Evolutionary conservation across 306 rosid species (phyloP).

Genomic region (Aeschynomene evenia): DNA sequence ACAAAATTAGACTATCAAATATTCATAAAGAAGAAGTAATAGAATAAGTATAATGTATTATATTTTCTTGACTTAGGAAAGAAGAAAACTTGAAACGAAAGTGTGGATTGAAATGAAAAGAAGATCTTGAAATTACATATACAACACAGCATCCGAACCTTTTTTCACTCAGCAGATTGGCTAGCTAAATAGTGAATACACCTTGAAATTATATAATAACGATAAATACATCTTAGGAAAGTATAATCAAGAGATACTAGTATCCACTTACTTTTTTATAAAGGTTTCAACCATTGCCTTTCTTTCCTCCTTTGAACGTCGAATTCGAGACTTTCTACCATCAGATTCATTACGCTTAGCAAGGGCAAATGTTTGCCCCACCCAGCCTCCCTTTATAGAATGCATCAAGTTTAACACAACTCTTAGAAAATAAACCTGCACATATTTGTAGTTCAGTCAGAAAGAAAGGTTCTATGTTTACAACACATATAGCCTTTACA

Average conservation of each 20-base stretch:
- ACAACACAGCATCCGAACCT: not conserved
- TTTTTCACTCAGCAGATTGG: not conserved
- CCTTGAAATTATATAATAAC: not conserved
- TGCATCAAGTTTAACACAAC: slow-evolving; percentile 52
- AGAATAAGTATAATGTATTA: not conserved
- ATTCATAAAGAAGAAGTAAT: not conserved
- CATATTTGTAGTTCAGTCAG: slow-evolving; percentile 22
- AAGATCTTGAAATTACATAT: not conserved
- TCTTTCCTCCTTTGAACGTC: slow-evolving; percentile 87
- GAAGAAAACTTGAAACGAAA: not conserved
- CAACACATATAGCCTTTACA: not conserved
- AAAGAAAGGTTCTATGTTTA: slow-evolving; percentile 22
- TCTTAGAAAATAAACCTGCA: slow-evolving; percentile 36
- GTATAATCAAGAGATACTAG: slow-evolving; percentile 15
- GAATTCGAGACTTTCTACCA: slow-evolving; percentile 74
- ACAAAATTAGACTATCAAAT: not conserved
- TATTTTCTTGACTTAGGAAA: not conserved
- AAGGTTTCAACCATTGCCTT: slow-evolving; percentile 89
- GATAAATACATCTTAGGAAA: not conserved
- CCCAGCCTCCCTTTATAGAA: slow-evolving; percentile 71
- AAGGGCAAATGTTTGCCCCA: slow-evolving; percentile 81
- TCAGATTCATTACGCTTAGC: slow-evolving; percentile 81
- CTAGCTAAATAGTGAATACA: too few relatives aligned
- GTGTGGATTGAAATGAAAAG: not conserved
- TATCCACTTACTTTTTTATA: slow-evolving; percentile 62